Conservation (phyloP, 495 filamentous ascomycete genomes). For the Chaetomidium leptoderma region DNA sequence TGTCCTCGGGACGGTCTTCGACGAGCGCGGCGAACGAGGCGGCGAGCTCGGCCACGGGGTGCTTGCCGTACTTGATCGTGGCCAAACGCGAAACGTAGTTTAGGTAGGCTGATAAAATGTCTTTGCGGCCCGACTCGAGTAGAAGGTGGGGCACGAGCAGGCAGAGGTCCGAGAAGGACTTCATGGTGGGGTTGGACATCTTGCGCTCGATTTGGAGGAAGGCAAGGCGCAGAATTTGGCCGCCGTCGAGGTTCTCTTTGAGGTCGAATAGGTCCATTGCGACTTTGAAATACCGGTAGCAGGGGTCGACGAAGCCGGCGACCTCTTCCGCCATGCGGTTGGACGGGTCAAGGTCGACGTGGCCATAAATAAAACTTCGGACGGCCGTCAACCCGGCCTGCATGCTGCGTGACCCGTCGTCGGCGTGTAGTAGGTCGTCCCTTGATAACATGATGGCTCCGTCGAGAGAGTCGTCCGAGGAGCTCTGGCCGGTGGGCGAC, state of each 20-base stretch:
- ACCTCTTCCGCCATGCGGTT: conserved; percentile 23
- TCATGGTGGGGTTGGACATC: conserved; percentile 24
- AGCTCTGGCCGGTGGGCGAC: conserved; percentile 4
- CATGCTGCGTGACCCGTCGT: conserved; percentile 17
- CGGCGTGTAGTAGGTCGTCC: conserved; percentile 20
- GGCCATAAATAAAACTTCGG: conserved; percentile 25
- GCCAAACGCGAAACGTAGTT: conserved; percentile 22
- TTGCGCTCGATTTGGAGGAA: conserved; percentile 31
- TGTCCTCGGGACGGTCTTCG: conserved; percentile 22
- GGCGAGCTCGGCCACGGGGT: conserved; percentile 25
- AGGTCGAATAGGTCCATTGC: conserved; percentile 32
- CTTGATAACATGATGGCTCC: conserved; percentile 6
- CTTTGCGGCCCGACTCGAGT: conserved; percentile 20
- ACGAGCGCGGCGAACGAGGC: conserved; percentile 22
- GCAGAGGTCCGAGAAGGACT: conserved; percentile 31
- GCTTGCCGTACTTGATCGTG: conserved; percentile 23
- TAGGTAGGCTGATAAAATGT: conserved; percentile 28
- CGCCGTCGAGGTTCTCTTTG: conserved; percentile 24
- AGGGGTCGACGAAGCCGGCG: conserved; percentile 26
- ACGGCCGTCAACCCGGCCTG: conserved; percentile 27
- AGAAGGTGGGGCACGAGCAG: conserved; percentile 30
- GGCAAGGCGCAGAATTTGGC: conserved; percentile 28
- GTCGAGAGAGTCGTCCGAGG: conserved; percentile 9
- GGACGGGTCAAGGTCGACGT: conserved; percentile 24
- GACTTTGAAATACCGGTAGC: conserved; percentile 31